phyloP scores from a whole-genome alignment of 2,329 filamentous ascomycete genomes.

The Uncinocarpus reesii region DNA sequence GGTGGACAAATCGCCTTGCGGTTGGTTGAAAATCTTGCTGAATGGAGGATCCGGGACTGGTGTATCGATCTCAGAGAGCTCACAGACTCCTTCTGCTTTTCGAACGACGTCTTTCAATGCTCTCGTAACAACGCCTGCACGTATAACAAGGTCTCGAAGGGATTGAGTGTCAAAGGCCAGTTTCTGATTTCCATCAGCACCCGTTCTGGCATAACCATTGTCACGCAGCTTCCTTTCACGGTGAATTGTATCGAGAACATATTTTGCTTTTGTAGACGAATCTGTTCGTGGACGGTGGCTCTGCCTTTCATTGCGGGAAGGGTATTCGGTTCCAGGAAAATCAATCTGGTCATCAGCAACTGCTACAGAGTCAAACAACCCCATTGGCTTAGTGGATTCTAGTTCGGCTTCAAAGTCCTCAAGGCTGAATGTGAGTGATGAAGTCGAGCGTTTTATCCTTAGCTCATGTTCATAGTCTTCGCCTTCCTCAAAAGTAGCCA shows the following conservation, averaged over 20 bases:
- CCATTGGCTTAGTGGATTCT: neutral
- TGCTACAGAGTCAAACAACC: slow-evolving; percentile 2
- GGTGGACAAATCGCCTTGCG: slow-evolving; percentile 15
- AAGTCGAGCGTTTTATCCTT: slow-evolving; percentile 7
- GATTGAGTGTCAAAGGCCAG: slow-evolving; percentile 58
- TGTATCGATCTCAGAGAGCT: slow-evolving; percentile 19
- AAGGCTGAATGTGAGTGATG: slow-evolving; percentile 10
- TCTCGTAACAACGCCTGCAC: slow-evolving; percentile 41
- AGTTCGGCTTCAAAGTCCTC: slow-evolving; percentile 7
- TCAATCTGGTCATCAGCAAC: slow-evolving; percentile 1
- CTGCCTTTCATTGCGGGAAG: neutral
- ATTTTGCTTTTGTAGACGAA: slow-evolving; percentile 14
- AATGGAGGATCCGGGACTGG: slow-evolving; percentile 36
- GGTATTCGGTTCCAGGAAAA: neutral
- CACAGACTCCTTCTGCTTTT: slow-evolving; percentile 39
- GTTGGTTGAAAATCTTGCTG: slow-evolving; percentile 40
- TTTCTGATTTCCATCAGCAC: slow-evolving; percentile 33
- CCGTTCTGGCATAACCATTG: neutral
- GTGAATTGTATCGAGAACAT: slow-evolving; percentile 14
- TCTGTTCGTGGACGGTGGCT: slow-evolving; percentile 16
- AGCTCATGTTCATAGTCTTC: slow-evolving; percentile 30
- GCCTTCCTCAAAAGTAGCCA: slow-evolving; percentile 55
- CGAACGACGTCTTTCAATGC: slow-evolving; percentile 42
- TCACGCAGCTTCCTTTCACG: slow-evolving; percentile 9
- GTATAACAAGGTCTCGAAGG: slow-evolving; percentile 49